Evolutionary conservation across 805 yeast species (phyloP).

Genomic region (Saccharomyces jurei): DNA sequence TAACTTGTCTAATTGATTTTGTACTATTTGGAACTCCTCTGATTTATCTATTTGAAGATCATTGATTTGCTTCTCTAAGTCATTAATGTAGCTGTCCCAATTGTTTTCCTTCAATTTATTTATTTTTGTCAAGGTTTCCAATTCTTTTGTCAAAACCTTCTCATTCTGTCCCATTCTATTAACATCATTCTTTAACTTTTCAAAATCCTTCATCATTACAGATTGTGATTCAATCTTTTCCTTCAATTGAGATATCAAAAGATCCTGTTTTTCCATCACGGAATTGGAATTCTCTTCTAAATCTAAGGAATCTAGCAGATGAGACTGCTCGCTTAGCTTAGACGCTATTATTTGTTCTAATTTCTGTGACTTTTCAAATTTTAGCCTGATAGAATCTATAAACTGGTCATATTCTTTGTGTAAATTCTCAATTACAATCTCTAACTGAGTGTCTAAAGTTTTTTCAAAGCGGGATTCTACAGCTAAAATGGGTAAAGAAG

Average conservation of each 20-base stretch:
- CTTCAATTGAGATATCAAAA: constrained; percentile 5
- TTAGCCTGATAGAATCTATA: constrained; percentile 18
- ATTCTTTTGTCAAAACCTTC: constrained; percentile 8
- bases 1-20: constrained; percentile 11
- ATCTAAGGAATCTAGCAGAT: constrained; percentile 4
- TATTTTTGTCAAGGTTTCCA: constrained; percentile 11
- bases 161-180: constrained; percentile 7
- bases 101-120: constrained; percentile 16
- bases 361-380: constrained; percentile 14
- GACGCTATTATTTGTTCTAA: constrained; percentile 12
- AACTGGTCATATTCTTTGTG: constrained; percentile 26
- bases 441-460: constrained; percentile 20
- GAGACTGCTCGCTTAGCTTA: constrained; percentile 18
- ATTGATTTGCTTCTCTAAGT: constrained; percentile 13
- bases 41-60: constrained; percentile 7
- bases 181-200: constrained; percentile 3
- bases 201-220: constrained; percentile 5
- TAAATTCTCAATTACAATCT: constrained; percentile 22
- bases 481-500: constrained; percentile 1
- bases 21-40: constrained; percentile 7
- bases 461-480: not conserved
- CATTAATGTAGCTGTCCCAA: constrained; percentile 18
- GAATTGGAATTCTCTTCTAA: not conserved
- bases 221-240: constrained; percentile 3
- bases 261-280: not conserved